A percentile compares a stretch with the other conserved stretches of the same genome.
Evolutionary conservation across 768 basidiomycete species (phyloP).

Genomic region (Pholiota molesta): DNA sequence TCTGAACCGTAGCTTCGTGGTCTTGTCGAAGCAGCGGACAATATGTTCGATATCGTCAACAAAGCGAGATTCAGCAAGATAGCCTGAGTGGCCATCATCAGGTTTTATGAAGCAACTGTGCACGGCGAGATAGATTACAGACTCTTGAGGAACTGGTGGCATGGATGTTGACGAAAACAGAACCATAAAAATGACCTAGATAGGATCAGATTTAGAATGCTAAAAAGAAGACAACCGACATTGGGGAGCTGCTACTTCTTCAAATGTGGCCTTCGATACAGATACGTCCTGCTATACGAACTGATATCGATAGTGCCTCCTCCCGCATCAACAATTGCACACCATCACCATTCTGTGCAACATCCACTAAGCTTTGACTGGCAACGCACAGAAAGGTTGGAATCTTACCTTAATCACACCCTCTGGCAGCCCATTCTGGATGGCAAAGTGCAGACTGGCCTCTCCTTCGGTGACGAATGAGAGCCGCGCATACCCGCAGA

Average conservation of each 20-base stretch:
- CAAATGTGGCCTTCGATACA: slow-evolving; percentile 27
- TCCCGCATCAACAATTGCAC: slow-evolving; percentile 60
- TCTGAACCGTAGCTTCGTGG: slow-evolving; percentile 45
- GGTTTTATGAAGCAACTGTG: neutral
- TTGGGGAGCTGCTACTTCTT: slow-evolving; percentile 50
- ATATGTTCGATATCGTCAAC: slow-evolving; percentile 37
- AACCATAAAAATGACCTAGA: slow-evolving; percentile 50
- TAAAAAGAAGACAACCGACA: slow-evolving; percentile 32
- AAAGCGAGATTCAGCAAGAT: slow-evolving; percentile 27
- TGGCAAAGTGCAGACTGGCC: slow-evolving; percentile 50
- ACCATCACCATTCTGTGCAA: slow-evolving; percentile 1
- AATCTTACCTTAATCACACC: neutral
- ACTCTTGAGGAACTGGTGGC: slow-evolving; percentile 18
- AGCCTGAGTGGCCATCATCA: slow-evolving; percentile 27
- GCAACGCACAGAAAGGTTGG: neutral
- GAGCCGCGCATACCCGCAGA: slow-evolving; percentile 34
- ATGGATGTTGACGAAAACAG: slow-evolving; percentile 29
- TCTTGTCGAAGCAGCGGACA: slow-evolving; percentile 43
- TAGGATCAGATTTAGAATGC: neutral
- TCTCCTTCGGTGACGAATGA: slow-evolving; percentile 56
- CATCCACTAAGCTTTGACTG: neutral
- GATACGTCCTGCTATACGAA: slow-evolving; percentile 37
- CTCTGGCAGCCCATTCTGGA: slow-evolving; percentile 32
- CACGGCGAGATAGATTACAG: neutral
- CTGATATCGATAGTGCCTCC: slow-evolving; percentile 68